A percentile compares a stretch with the other conserved stretches of the same genome.
phyloP scores from a whole-genome alignment of 495 filamentous ascomycete genomes.

The Rusavskia elegans region DNA sequence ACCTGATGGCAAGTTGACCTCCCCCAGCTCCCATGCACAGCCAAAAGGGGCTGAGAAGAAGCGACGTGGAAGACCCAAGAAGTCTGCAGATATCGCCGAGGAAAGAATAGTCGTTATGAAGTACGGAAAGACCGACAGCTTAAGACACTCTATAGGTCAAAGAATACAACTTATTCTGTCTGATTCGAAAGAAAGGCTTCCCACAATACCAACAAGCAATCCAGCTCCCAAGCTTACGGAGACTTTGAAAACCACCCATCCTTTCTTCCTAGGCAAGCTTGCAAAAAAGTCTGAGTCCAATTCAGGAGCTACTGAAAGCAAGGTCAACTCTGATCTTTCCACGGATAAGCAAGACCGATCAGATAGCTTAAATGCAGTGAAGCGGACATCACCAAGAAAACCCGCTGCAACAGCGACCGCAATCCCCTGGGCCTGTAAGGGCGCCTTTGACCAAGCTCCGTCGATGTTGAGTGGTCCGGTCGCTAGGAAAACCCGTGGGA shows the following conservation, averaged over 20 bases:
- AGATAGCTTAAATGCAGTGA: constrained; percentile 2
- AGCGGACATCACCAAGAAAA: constrained; percentile 3
- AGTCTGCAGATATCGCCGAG: constrained; percentile 3
- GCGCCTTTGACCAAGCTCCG: background rate
- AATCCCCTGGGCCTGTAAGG: background rate
- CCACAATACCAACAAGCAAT: background rate
- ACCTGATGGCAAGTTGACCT: constrained; percentile 41
- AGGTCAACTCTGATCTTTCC: constrained; percentile 15
- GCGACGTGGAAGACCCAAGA: constrained; percentile 15
- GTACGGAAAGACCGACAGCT: constrained; percentile 21
- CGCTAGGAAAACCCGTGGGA: constrained; percentile 37
- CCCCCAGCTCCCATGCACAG: constrained; percentile 21
- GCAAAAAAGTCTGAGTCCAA: background rate
- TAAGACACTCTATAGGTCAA: constrained; percentile 18
- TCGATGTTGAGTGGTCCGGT: constrained; percentile 5
- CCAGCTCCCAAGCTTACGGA: constrained; percentile 14
- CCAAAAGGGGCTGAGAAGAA: constrained; percentile 16
- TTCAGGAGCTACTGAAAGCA: background rate
- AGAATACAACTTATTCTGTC: constrained; percentile 36
- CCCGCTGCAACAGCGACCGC: background rate
- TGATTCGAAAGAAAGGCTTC: too few species aligned
- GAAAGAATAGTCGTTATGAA: constrained; percentile 28
- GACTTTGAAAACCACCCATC: constrained; percentile 52
- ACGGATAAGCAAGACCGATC: background rate
- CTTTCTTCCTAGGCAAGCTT: constrained; percentile 50